Conservation (phyloP, 2,329 filamentous ascomycete genomes). For the Bipolaris oryzae region DNA sequence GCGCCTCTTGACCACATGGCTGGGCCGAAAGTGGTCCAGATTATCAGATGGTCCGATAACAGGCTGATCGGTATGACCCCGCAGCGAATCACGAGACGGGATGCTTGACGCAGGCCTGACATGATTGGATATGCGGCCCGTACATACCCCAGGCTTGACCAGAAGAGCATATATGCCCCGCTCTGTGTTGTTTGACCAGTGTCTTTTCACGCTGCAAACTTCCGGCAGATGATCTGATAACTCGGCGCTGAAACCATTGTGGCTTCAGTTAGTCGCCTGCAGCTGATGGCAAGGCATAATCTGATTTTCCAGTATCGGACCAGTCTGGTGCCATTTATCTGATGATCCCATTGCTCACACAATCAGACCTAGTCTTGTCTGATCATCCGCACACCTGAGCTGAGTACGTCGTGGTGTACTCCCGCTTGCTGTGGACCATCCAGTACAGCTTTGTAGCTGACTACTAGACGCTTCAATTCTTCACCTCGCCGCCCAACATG, state of each 20-base stretch:
- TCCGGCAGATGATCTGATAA: slow-evolving; percentile 35
- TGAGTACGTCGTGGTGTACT: background rate
- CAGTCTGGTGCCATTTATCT: slow-evolving; percentile 3
- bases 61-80: slow-evolving; percentile 14
- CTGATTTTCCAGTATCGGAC: slow-evolving; percentile 24
- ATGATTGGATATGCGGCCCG: slow-evolving; percentile 1
- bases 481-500: slow-evolving; percentile 41
- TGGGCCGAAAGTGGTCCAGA: slow-evolving; percentile 28
- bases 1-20: slow-evolving; percentile 22
- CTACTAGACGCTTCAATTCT: slow-evolving; percentile 6
- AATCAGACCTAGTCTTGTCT: slow-evolving; percentile 3
- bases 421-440: slow-evolving; percentile 3
- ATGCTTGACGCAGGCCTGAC: slow-evolving; percentile 2
- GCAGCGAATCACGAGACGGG: slow-evolving; percentile 16
- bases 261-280: slow-evolving; percentile 8
- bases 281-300: slow-evolving; percentile 21
- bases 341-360: slow-evolving; percentile 8
- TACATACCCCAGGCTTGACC: background rate
- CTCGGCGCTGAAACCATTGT: background rate
- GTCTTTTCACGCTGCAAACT: background rate
- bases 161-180: slow-evolving; percentile 9
- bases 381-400: background rate
- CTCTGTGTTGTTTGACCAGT: slow-evolving; percentile 11
- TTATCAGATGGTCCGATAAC: slow-evolving; percentile 42
- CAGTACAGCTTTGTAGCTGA: slow-evolving; percentile 13